These are phyloP conservation scores for Jatropha multifida DNA, from an alignment of 441 rosid genomes.

Conservation along the genomic window DNA sequence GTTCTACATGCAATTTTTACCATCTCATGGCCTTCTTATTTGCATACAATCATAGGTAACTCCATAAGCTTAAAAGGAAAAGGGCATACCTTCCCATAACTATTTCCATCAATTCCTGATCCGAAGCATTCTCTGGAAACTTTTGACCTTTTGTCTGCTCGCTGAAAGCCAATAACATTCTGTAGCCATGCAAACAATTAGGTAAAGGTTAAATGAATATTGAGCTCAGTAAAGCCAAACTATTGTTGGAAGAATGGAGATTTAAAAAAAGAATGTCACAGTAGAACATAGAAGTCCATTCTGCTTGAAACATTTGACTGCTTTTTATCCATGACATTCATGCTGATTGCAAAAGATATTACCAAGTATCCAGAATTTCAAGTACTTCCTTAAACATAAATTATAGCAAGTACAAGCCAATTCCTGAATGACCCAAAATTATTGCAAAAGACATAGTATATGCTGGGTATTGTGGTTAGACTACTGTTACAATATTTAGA, in stretches of 20 bases:
- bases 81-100: slow-evolving; percentile 75
- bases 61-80: slow-evolving; percentile 7
- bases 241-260: neutral
- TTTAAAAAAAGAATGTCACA: neutral
- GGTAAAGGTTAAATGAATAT: slow-evolving; percentile 1
- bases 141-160: slow-evolving; percentile 78
- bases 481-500: too few relatives aligned
- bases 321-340: neutral
- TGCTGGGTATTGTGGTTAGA: too few relatives aligned
- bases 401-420: neutral
- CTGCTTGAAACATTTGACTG: neutral
- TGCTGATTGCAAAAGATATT: neutral
- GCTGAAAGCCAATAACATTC: slow-evolving; percentile 85
- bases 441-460: neutral
- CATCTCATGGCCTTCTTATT: slow-evolving; percentile 6
- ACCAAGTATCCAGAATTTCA: neutral
- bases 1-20: slow-evolving; percentile 5
- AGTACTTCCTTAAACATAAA: neutral
- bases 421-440: neutral
- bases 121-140: slow-evolving; percentile 76
- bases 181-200: slow-evolving; percentile 38
- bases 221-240: neutral
- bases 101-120: slow-evolving; percentile 87
- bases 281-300: neutral
- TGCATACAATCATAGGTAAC: slow-evolving; percentile 2